Base-by-base conservation (phyloP, 148 eudicot species). In the Fagopyrum esculentum region DNA sequence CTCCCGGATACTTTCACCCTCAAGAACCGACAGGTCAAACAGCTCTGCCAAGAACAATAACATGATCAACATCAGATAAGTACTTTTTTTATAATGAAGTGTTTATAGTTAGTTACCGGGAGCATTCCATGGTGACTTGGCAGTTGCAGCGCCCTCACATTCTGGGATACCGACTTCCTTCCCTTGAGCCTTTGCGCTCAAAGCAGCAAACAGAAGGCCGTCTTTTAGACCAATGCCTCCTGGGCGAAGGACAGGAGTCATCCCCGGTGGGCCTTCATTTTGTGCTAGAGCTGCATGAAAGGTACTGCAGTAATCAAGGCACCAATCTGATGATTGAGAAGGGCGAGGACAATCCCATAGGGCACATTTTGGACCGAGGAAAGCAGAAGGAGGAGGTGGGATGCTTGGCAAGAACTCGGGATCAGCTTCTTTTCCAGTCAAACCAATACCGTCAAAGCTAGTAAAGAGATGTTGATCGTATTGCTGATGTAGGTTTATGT, bases 321-420 rank as follows among this genome's bases (percentile, higher is more conserved):
- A 89, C 91, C 93, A 91, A 72, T 82, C 93, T 45, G 82, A 81
- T 56, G 92, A 90, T 78, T 86, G 94, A 74, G 98, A 97, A 54
- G 98, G 99, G 78, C 99, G 83, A 13, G 91, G 90, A 77, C 99
- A 95, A 78, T 95, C 99, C 99, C 99, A 95, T 16, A 92, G 91
- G 29, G 97, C 93, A 83, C 98, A 92, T 82, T 92, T 90, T 74
- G 97, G 99, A 30, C 99, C 99, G 82, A 96, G 79, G 78, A 86
- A 92, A 63, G 99, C 99, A 71, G 96, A 84, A 46, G 99, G 96
- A 63, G 99, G 93, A 72, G 94, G 97, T 72, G 83, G 83, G 47
- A 90, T 78, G 77, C 77, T 84, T 40, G 89, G 89, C 69, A 86
- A 79, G 72, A 81, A 88, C 56, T 83, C 87, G 72, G 85, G 74